Evolutionary conservation across 257 asterid species (phyloP).

Genomic region (Primulina eburnea): DNA sequence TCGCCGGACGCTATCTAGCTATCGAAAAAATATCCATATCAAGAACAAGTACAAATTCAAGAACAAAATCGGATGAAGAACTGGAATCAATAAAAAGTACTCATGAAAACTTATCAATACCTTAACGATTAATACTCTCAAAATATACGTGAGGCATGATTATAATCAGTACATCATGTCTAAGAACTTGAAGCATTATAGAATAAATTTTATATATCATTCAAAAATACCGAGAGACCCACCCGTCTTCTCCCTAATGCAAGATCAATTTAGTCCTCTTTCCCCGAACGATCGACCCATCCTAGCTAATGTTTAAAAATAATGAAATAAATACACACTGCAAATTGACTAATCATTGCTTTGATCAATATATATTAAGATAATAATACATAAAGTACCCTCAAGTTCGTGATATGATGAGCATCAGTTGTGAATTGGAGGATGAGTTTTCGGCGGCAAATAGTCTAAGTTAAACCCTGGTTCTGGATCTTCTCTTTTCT

Average conservation of each 20-base stretch:
- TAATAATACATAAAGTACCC: not conserved
- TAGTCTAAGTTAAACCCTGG: conserved; percentile 71
- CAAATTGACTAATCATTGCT: conserved; percentile 8
- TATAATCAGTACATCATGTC: not conserved
- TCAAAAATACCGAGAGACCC: not conserved
- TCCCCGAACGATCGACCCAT: not conserved
- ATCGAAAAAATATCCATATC: no score
- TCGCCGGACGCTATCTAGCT: no score
- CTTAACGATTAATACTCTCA: no score
- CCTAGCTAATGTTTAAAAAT: not conserved
- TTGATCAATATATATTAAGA: not conserved
- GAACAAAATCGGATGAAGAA: not conserved
- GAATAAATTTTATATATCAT: not conserved
- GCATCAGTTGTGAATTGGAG: conserved; percentile 47
- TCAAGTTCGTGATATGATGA: not conserved
- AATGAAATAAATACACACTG: not conserved
- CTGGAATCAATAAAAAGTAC: no score
- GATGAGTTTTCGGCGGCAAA: conserved; percentile 76
- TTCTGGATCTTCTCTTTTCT: conserved; percentile 43
- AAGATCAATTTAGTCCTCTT: not conserved
- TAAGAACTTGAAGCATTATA: not conserved
- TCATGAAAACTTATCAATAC: no score
- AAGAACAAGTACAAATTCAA: not conserved
- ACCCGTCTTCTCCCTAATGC: not conserved
- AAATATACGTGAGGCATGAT: not conserved